A percentile compares a stretch with the other conserved stretches of the same genome.
Conservation (phyloP, 2,329 filamentous ascomycete genomes). For the Fusarium cicatricum region DNA sequence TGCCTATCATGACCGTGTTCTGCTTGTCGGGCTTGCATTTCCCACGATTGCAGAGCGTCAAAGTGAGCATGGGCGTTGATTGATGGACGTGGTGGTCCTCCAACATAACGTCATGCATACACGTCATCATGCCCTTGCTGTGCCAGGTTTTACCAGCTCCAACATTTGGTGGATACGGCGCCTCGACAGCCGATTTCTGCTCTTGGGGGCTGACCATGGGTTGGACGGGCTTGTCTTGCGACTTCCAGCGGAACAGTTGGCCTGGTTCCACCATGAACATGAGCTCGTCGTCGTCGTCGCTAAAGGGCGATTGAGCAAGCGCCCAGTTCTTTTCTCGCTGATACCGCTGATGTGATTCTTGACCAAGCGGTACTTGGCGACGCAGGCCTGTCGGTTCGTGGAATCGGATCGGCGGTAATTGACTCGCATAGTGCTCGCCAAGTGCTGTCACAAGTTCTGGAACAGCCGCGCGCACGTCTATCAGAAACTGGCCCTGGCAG, state of each 20-base stretch:
- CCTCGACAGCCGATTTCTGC: slow-evolving; percentile 23
- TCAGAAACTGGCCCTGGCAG: slow-evolving; percentile 33
- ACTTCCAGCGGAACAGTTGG: slow-evolving; percentile 23
- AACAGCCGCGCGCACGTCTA: slow-evolving; percentile 31
- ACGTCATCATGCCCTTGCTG: slow-evolving; percentile 8
- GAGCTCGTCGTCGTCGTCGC: slow-evolving; percentile 13
- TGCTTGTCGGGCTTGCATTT: slow-evolving; percentile 20
- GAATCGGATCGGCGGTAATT: slow-evolving; percentile 25
- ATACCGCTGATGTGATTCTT: slow-evolving; percentile 24
- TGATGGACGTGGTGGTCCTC: slow-evolving; percentile 29
- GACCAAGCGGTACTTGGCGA: slow-evolving; percentile 17
- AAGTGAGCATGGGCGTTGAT: slow-evolving; percentile 33
- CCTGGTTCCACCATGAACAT: slow-evolving; percentile 33
- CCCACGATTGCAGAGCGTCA: slow-evolving; percentile 34
- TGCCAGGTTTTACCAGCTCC: slow-evolving; percentile 25
- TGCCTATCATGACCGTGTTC: slow-evolving; percentile 34
- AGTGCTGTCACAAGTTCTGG: slow-evolving; percentile 25
- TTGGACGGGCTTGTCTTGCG: slow-evolving; percentile 15
- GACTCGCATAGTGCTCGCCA: slow-evolving; percentile 6
- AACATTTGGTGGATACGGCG: slow-evolving; percentile 17
- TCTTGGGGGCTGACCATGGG: slow-evolving; percentile 1
- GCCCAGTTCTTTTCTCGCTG: slow-evolving; percentile 38
- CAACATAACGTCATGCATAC: slow-evolving; percentile 32
- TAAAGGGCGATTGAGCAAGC: slow-evolving; percentile 26
- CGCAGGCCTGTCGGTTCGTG: slow-evolving; percentile 11